A percentile compares a stretch with the other conserved stretches of the same genome.
Evolutionary conservation across 2,329 filamentous ascomycete species (phyloP).

Genomic region (Fusarium acutatum): DNA sequence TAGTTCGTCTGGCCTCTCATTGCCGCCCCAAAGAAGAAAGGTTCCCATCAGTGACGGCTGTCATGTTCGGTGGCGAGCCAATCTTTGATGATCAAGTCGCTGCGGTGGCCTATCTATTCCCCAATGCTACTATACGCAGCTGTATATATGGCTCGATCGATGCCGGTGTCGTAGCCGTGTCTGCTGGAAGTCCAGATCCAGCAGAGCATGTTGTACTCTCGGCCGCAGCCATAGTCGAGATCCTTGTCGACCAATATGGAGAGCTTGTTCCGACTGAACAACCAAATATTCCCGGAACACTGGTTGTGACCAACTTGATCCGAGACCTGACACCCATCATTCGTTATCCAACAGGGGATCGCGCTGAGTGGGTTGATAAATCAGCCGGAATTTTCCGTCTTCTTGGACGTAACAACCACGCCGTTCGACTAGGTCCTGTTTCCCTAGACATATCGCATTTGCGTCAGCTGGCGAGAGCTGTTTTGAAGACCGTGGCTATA

Average conservation of each 20-base stretch:
- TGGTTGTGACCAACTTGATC: neutral
- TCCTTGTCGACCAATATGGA: neutral
- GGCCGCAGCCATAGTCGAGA: neutral
- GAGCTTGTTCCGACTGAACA: neutral
- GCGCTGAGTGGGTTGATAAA: neutral
- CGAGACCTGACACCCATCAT: neutral
- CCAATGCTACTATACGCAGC: neutral
- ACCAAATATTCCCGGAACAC: neutral
- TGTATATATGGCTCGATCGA: neutral
- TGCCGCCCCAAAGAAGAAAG: neutral
- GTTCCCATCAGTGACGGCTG: neutral
- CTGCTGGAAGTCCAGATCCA: neutral
- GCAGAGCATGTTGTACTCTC: neutral
- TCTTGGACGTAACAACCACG: neutral
- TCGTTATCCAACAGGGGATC: neutral
- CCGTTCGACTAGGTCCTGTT: neutral
- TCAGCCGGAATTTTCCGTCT: neutral
- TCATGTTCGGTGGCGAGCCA: constrained; percentile 1
- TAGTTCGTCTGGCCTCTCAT: neutral
- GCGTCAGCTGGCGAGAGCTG: neutral
- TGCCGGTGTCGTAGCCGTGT: neutral
- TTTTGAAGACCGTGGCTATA: neutral
- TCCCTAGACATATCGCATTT: constrained; percentile 2
- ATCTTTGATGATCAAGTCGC: neutral
- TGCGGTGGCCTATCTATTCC: neutral